A percentile compares a stretch with the other conserved stretches of the same genome.
Evolutionary conservation across 768 basidiomycete species (phyloP).

Genomic region (Tulasnella calospora): DNA sequence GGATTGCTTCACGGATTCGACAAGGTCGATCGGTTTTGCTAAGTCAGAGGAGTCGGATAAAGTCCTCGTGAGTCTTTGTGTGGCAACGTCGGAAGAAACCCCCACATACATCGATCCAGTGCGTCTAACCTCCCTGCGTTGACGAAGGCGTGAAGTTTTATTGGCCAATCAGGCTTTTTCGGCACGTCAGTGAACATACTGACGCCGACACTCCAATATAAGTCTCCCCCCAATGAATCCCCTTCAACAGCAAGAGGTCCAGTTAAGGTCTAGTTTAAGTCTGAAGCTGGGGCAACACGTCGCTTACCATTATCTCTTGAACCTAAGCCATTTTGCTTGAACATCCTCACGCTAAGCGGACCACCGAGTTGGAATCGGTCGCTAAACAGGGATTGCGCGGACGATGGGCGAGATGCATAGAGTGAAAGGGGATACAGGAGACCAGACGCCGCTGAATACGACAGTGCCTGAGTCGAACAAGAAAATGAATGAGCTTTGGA

Average conservation of each 20-base stretch:
- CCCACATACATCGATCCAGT: constrained; percentile 51
- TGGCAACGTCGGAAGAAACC: no score
- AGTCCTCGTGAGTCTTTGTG: neutral
- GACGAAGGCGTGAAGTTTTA: constrained; percentile 73
- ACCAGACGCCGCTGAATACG: constrained; percentile 68
- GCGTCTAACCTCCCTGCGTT: constrained; percentile 74
- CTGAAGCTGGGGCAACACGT: neutral
- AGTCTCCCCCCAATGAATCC: constrained; percentile 80
- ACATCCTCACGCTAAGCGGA: constrained; percentile 75
- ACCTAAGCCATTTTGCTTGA: constrained; percentile 71
- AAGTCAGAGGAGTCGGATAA: neutral
- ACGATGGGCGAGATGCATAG: constrained; percentile 4
- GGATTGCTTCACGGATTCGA: constrained; percentile 41
- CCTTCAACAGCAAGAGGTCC: constrained; percentile 40
- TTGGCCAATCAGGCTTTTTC: constrained; percentile 70
- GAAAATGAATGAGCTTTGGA: constrained; percentile 7
- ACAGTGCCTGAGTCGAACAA: constrained; percentile 53
- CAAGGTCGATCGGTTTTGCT: constrained; percentile 34
- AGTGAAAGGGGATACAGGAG: constrained; percentile 56
- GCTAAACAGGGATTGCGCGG: constrained; percentile 47
- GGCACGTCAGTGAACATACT: constrained; percentile 74
- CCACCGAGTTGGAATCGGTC: constrained; percentile 95
- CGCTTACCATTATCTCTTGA: constrained; percentile 63
- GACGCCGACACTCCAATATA: constrained; percentile 72
- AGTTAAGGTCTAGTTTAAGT: constrained; percentile 6